Base-by-base conservation (phyloP, 345 rosid species). In the Melastoma malabathricum region DNA sequence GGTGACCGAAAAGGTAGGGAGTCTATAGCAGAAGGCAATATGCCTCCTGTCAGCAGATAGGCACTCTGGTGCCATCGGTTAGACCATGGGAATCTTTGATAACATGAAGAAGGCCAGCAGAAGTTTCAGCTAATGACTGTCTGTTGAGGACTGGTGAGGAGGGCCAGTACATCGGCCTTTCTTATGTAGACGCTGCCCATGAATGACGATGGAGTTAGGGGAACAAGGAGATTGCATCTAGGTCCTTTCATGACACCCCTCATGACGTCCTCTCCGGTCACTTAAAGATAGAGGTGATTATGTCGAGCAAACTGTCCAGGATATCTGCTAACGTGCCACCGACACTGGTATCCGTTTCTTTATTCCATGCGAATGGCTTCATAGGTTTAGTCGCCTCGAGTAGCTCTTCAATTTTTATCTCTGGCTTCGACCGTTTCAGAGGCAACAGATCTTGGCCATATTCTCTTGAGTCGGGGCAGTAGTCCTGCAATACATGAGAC, bases 301-400 rank as follows among this genome's bases (percentile, higher is more conserved):
- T 63, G 12, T 50, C 66, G 16, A 77, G 47, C 48, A 78, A 56
- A 49, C 18, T 61, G 29, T 59, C 65, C 1, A 70, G 23, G 27
- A 78, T 54, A 27, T 20, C 56, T 51, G 63, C 63, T 62, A 70
- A 22, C 15, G 48, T 47, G 51, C 77, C 77, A 20, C 61, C 72
- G 43, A 79, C 73, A 31, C 58, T 57, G 85, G 70, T 71, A 48
- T 89, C 90, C 44, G 95, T 77, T 58, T 81, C 75, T 48, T 67
- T 53, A 52, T 74, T 65, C 95, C 95, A 89, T 29, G 72, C 69
- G 71, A 81, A 83, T 23, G 94, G 68, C 70, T 66, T 64, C 56
- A 55, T 44, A 46, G 78, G 78, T 65, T 74, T 48, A 8, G 86
- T 66, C 20, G 88, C 94, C 34, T 81, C 88, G 15, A 65, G 57